Evolutionary conservation across 2,329 filamentous ascomycete species (phyloP).

Genomic region (Beauveria scarabaeidicola): DNA sequence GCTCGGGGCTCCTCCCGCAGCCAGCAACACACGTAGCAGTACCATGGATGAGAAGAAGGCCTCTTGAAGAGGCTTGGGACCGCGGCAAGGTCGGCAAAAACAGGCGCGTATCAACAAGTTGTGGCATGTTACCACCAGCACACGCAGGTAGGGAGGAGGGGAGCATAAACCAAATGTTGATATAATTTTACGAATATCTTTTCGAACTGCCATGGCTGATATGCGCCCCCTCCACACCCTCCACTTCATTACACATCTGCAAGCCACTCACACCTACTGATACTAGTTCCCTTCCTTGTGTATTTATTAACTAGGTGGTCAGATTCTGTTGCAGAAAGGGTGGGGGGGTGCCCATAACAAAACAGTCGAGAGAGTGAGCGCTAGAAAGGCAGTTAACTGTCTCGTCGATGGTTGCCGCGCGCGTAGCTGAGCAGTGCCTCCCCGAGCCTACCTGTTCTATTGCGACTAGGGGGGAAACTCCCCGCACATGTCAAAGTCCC

Average conservation of each 20-base stretch:
- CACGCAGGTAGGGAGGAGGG: neutral
- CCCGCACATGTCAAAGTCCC: no score
- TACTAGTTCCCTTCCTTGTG: no score
- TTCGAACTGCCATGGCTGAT: no score
- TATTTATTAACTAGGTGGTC: no score
- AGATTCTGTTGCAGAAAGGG: neutral
- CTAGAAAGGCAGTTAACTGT: neutral
- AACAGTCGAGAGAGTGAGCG: neutral
- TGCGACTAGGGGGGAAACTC: no score
- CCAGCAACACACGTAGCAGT: neutral
- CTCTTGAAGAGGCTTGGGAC: neutral
- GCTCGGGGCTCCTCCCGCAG: neutral
- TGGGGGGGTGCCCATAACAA: neutral
- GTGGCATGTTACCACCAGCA: neutral
- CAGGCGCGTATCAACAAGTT: neutral
- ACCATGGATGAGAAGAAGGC: neutral
- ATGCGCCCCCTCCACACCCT: neutral
- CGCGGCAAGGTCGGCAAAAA: slow-evolving; percentile 8
- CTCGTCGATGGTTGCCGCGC: neutral
- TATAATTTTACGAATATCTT: no score
- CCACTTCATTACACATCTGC: neutral
- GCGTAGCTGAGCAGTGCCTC: no score
- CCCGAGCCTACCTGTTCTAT: no score
- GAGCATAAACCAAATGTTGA: neutral
- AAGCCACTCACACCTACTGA: neutral